Base-by-base conservation (phyloP, 2,329 filamentous ascomycete species). In the Monosporascus sp. region DNA sequence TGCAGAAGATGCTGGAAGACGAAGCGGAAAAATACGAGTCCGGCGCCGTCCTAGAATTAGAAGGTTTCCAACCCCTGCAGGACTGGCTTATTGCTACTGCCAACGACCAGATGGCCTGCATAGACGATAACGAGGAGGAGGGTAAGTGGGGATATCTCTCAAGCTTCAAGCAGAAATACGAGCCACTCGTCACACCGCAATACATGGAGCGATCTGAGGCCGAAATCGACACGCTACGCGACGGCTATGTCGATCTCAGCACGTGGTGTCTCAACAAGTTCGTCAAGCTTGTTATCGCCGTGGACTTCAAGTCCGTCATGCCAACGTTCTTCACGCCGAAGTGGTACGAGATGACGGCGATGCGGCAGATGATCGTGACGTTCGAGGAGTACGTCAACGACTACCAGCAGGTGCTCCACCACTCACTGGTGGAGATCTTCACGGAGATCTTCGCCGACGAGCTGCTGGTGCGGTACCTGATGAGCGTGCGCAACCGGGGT, bases 101-200 rank as follows among this genome's bases (percentile, higher is more conserved):
- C 62, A 99, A 99, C 74, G 94, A 99, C 73, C 94, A 99, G 71
- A 97, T 99, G 68, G 92, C 92, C 53, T 97, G 91, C 71, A 96
- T 99, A 65, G 94, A 97, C 70, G 95, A 97, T 66, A 88, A 88
- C 60, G 87, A 90, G 56, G 87, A 89, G 51, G 84, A 85, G 51
- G 84, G 82, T 55, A 85, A 87, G 35, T 76, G 88, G 26, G 89
- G 88, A 31, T 97, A 97, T 74, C 80, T 97, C 49, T 87, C 89
- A 4, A 87, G 87, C 64, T 97, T 97, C 82, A 85, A 85, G 62
- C 84, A 86, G 62, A 90, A 94, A 65, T 88, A 95, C 66, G 88
- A 90, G 67, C 80, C 88, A 2, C 78, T 94, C 37, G 89, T 97
- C 45, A 87, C 89, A 48, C 83, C 88, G 22, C 84, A 85, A 56